phyloP scores from a whole-genome alignment of 2,329 filamentous ascomycete genomes.

The Zarea fungicola region DNA sequence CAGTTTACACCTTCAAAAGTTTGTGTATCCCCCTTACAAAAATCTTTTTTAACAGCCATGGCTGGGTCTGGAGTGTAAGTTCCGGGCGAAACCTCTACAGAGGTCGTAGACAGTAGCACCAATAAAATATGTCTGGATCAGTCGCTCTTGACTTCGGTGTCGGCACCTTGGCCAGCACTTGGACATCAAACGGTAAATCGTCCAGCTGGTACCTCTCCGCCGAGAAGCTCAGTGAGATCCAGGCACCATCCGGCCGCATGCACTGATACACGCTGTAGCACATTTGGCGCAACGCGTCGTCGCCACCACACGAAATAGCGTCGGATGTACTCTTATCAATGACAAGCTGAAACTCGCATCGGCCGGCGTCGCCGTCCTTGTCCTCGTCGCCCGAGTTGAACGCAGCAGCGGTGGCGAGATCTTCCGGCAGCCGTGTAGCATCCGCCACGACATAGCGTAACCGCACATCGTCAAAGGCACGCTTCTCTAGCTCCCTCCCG shows the following conservation, averaged over 20 bases:
- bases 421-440: slow-evolving; percentile 31
- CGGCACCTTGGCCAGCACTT: slow-evolving; percentile 37
- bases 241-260: slow-evolving; percentile 33
- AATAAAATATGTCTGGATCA: slow-evolving; percentile 43
- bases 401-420: slow-evolving; percentile 9
- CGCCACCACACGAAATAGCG: slow-evolving; percentile 42
- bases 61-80: no score
- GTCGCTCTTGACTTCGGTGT: slow-evolving; percentile 34
- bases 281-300: slow-evolving; percentile 34
- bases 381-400: not conserved
- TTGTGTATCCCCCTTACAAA: no score
- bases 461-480: slow-evolving; percentile 38
- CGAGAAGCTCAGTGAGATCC: slow-evolving; percentile 47
- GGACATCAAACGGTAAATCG: slow-evolving; percentile 35
- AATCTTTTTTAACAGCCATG: no score
- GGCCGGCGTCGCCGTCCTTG: not conserved
- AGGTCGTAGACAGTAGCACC: slow-evolving; percentile 39
- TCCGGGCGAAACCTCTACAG: slow-evolving; percentile 9
- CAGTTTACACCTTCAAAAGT: not conserved
- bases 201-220: slow-evolving; percentile 33
- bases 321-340: slow-evolving; percentile 48
- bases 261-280: slow-evolving; percentile 28
- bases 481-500: slow-evolving; percentile 35
- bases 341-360: slow-evolving; percentile 33
- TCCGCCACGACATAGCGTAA: slow-evolving; percentile 42